Conservation (phyloP, 176 grass and related monocot species). For the barley (Hordeum vulgare) region MorexV3_pseudomolecules_assembly NC_058521.1:512825772-512826271, state of each 20-base stretch:
- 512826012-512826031: not conserved
- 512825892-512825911: slow-evolving; percentile 17
- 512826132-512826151: not conserved
- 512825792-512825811: not conserved
- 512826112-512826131: not conserved
- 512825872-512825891: slow-evolving; percentile 26
- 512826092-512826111: not conserved
- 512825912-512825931: not conserved
- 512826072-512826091: not conserved
- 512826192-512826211: not conserved
- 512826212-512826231: slow-evolving; percentile 12
- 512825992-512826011: not conserved
- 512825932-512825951: not conserved
- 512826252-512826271: not conserved
- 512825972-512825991: not conserved
- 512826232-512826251: slow-evolving; percentile 7
- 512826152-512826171: not conserved
- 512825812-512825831: not conserved
- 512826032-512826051: not conserved
- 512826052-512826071: not conserved
- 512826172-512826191: not conserved
- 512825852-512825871: not conserved
- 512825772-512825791: not conserved
- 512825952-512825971: not conserved
- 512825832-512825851: not conserved